These are phyloP conservation scores for Stephanodiscus minutulus DNA, from an alignment of 108 stramenopile species.

Conservation along the genomic window DNA sequence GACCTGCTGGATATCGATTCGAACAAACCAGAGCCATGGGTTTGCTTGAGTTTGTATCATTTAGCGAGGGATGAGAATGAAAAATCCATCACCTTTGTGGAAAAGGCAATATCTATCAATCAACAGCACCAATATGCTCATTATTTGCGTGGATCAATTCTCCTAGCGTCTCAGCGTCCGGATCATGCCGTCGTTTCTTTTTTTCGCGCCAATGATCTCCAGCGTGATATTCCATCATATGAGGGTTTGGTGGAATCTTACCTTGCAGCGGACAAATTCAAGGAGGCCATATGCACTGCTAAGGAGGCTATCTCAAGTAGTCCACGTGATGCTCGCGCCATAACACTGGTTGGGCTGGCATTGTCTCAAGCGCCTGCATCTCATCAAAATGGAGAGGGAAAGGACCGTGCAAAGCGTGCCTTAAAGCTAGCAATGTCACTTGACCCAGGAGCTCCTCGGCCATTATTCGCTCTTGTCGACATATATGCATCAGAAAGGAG, in stretches of 20 bases:
- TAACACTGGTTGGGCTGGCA: constrained; percentile 81
- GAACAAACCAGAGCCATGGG: constrained; percentile 82
- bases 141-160: constrained; percentile 69
- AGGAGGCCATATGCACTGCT: constrained; percentile 81
- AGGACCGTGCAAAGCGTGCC: constrained; percentile 78
- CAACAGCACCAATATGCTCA: constrained; percentile 78
- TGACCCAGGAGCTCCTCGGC: constrained; percentile 69
- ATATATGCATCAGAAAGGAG: constrained; percentile 66
- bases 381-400: constrained; percentile 52
- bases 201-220: constrained; percentile 77
- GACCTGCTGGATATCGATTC: constrained; percentile 72
- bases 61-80: constrained; percentile 73
- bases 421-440: constrained; percentile 71
- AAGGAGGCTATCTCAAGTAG: constrained; percentile 76
- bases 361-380: constrained; percentile 54
- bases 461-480: constrained; percentile 74
- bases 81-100: constrained; percentile 72
- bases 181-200: constrained; percentile 81
- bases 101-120: constrained; percentile 79
- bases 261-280: constrained; percentile 68
- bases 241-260: constrained; percentile 85
- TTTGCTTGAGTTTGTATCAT: constrained; percentile 73
- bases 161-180: constrained; percentile 71
- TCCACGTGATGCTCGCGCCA: constrained; percentile 77
- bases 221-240: constrained; percentile 66